Evolutionary conservation across 1,284 basidiomycete genomes (phyloP).

Genomic region (Fomitopsis palustris): DNA sequence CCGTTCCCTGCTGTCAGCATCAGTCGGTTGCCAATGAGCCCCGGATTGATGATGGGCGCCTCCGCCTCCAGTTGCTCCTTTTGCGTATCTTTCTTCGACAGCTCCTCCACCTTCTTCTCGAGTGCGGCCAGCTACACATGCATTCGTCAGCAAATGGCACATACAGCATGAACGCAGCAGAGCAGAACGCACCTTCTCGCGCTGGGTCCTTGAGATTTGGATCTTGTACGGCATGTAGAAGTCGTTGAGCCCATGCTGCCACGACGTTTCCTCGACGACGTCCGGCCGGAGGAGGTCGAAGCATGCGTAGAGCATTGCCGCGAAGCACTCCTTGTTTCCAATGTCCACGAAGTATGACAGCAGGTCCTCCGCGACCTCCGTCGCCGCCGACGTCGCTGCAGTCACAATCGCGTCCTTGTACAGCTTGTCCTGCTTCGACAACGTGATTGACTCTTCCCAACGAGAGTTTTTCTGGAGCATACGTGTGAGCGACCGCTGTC

Average conservation of each 20-base stretch:
- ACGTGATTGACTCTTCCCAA: slow-evolving; percentile 93
- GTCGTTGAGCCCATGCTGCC: slow-evolving; percentile 94
- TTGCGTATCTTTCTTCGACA: slow-evolving; percentile 75
- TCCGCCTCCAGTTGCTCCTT: slow-evolving; percentile 85
- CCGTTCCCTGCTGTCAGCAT: slow-evolving; percentile 71
- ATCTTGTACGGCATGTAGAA: slow-evolving; percentile 96
- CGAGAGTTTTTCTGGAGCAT: slow-evolving; percentile 79
- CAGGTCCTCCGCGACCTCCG: slow-evolving; percentile 91
- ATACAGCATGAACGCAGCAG: background rate
- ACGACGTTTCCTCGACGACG: slow-evolving; percentile 90
- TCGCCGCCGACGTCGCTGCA: slow-evolving; percentile 76
- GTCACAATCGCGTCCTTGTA: slow-evolving; percentile 97
- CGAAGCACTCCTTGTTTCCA: slow-evolving; percentile 97
- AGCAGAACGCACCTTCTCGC: slow-evolving; percentile 54
- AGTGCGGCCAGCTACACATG: slow-evolving; percentile 56
- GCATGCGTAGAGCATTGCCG: slow-evolving; percentile 86
- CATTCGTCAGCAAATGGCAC: slow-evolving; percentile 8
- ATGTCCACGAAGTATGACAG: slow-evolving; percentile 95
- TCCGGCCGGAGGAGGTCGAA: slow-evolving; percentile 93
- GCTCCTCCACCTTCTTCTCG: slow-evolving; percentile 83
- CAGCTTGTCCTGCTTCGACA: slow-evolving; percentile 95
- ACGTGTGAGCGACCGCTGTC: background rate
- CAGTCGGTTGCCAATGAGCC: slow-evolving; percentile 53
- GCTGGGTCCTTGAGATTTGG: slow-evolving; percentile 76
- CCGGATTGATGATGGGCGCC: slow-evolving; percentile 80